Percentiles rank a stretch among this genome's conserved stretches.
Conservation (phyloP, 768 basidiomycete species). For the Pleurotus tuber-regium region DNA sequence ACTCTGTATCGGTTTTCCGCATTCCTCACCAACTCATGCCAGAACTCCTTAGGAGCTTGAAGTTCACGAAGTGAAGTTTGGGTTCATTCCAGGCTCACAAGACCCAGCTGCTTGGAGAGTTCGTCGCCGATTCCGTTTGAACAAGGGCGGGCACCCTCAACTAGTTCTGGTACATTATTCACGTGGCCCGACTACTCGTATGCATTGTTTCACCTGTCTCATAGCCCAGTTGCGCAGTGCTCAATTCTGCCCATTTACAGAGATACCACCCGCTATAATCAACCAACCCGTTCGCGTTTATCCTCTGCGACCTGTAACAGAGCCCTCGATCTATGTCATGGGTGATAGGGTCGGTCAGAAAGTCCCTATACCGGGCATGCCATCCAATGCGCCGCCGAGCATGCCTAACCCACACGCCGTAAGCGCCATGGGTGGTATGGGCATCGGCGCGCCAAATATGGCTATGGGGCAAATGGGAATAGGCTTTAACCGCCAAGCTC, state of each 20-base stretch:
- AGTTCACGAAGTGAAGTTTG: constrained; percentile 68
- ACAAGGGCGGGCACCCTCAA: constrained; percentile 70
- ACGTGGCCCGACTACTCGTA: constrained; percentile 61
- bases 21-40: constrained; percentile 7
- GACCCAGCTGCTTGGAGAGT: constrained; percentile 66
- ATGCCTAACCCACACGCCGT: constrained; percentile 22
- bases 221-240: no score
- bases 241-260: no score
- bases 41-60: constrained; percentile 63
- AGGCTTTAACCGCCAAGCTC: constrained; percentile 41
- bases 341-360: constrained; percentile 78
- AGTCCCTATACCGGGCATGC: constrained; percentile 35
- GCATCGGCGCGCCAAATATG: constrained; percentile 29
- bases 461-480: no score
- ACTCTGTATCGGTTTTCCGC: background rate
- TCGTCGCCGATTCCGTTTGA: constrained; percentile 68
- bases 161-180: constrained; percentile 78
- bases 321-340: constrained; percentile 65
- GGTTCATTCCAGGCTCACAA: constrained; percentile 66
- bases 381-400: constrained; percentile 24
- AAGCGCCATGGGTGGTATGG: constrained; percentile 15
- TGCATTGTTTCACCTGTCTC: constrained; percentile 27
- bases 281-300: constrained; percentile 67
- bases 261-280: constrained; percentile 53
- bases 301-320: constrained; percentile 64